phyloP scores from a whole-genome alignment of 805 yeast genomes.

The Gaillardinia entomophila region DNA sequence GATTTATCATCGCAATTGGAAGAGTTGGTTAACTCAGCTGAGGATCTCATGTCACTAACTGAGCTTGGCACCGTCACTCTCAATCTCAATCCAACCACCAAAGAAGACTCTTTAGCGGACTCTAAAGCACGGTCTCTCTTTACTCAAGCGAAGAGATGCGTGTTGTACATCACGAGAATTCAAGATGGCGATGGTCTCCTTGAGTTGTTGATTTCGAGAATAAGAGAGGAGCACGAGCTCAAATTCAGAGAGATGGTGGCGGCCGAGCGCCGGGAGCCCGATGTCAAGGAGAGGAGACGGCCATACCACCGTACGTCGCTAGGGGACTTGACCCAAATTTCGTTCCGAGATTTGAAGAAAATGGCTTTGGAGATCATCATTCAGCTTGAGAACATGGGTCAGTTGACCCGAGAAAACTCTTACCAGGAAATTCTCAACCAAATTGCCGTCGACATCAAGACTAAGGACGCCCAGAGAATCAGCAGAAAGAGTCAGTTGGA shows the following conservation, averaged over 20 bases:
- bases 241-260: conserved; percentile 51
- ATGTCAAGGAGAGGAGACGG: conserved; percentile 34
- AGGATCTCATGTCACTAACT: conserved; percentile 42
- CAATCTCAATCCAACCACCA: conserved; percentile 48
- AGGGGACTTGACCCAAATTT: conserved; percentile 43
- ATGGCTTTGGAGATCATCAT: conserved; percentile 68
- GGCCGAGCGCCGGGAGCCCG: conserved; percentile 35
- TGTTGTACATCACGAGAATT: conserved; percentile 77
- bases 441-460: conserved; percentile 59
- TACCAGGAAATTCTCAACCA: conserved; percentile 78
- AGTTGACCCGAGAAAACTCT: conserved; percentile 59
- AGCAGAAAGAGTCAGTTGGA: conserved; percentile 36
- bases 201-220: conserved; percentile 64
- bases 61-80: conserved; percentile 50
- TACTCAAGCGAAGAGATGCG: conserved; percentile 75
- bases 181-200: conserved; percentile 67
- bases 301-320: conserved; percentile 43
- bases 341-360: conserved; percentile 74
- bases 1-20: conserved; percentile 37
- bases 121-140: conserved; percentile 54
- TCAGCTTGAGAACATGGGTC: conserved; percentile 66
- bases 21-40: conserved; percentile 29
- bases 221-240: conserved; percentile 63
- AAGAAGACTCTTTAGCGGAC: conserved; percentile 44
- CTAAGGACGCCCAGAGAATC: conserved; percentile 39